Evolutionary conservation across 305 asterid genomes (phyloP).

Genomic region (Fraxinus angustifolia): DNA sequence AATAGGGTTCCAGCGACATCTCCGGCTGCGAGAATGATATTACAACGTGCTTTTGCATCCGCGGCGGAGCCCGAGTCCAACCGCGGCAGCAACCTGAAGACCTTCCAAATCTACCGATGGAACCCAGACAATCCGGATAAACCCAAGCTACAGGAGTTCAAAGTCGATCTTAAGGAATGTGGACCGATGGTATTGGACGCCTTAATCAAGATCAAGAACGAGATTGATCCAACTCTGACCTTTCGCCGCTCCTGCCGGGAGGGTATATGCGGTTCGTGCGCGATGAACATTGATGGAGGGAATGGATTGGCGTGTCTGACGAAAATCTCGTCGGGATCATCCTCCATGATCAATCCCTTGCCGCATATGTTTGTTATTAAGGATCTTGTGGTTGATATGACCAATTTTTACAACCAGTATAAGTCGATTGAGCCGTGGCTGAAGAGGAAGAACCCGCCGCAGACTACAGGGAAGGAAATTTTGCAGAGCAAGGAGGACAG

Average conservation of each 20-base stretch:
- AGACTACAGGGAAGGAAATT: constrained; percentile 65
- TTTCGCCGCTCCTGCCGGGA: constrained; percentile 93
- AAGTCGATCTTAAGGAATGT: background rate
- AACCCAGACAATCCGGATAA: constrained; percentile 43
- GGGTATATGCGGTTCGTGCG: constrained; percentile 96
- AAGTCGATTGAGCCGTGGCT: constrained; percentile 96
- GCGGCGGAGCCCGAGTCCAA: background rate
- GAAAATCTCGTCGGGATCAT: constrained; percentile 47
- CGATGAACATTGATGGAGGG: constrained; percentile 87
- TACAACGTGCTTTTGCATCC: background rate
- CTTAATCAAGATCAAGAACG: constrained; percentile 80
- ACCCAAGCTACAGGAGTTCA: constrained; percentile 21
- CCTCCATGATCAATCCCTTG: constrained; percentile 66
- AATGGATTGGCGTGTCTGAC: constrained; percentile 88
- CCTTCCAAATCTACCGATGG: constrained; percentile 10
- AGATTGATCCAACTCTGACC: constrained; percentile 80
- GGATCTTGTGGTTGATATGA: constrained; percentile 84
- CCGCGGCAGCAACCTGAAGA: background rate
- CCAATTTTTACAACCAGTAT: constrained; percentile 42
- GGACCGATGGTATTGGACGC: constrained; percentile 96
- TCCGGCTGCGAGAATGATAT: constrained; percentile 27
- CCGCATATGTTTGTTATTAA: constrained; percentile 95
- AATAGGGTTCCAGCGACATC: constrained; percentile 22
- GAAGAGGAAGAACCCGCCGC: constrained; percentile 69
- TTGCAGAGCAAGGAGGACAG: constrained; percentile 80